Conservation (phyloP, 768 basidiomycete species). For the Flagelloscypha sp. region DNA sequence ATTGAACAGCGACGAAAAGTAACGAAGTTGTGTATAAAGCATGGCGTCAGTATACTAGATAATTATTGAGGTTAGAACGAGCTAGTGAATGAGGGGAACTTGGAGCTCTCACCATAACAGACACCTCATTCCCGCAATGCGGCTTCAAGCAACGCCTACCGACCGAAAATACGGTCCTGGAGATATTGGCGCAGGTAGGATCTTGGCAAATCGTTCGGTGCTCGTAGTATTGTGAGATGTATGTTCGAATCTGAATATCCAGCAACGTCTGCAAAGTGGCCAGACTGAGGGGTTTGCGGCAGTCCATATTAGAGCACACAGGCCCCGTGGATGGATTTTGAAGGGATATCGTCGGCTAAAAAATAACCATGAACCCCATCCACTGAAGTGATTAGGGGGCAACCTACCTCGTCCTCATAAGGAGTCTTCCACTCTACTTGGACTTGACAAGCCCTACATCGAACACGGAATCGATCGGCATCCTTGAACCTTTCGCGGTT, state of each 20-base stretch:
- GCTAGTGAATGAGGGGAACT: background rate
- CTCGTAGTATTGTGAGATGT: constrained; percentile 79
- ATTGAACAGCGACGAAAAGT: constrained; percentile 75
- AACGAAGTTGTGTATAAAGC: constrained; percentile 87
- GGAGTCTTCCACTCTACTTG: constrained; percentile 51
- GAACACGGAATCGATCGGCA: constrained; percentile 58
- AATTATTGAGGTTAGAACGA: constrained; percentile 7
- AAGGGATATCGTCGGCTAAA: constrained; percentile 48
- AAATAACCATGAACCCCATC: constrained; percentile 1
- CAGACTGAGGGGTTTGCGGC: constrained; percentile 40
- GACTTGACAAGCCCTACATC: constrained; percentile 69
- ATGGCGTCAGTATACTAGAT: constrained; percentile 73
- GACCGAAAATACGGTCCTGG: constrained; percentile 92
- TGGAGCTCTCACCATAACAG: constrained; percentile 63
- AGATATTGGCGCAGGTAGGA: constrained; percentile 69
- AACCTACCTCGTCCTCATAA: constrained; percentile 47
- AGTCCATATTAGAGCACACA: constrained; percentile 50
- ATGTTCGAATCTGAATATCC: constrained; percentile 74
- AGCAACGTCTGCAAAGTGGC: constrained; percentile 77
- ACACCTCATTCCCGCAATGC: constrained; percentile 62
- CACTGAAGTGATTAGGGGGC: background rate
- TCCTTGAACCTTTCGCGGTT: constrained; percentile 85
- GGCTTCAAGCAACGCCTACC: constrained; percentile 69
- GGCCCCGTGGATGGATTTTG: constrained; percentile 59
- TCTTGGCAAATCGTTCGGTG: constrained; percentile 87